Evolutionary conservation across 257 asterid genomes (phyloP), one percentile per base, ranked within the genome.

Genomic region (Nyctanthes arbortristis): DNA sequence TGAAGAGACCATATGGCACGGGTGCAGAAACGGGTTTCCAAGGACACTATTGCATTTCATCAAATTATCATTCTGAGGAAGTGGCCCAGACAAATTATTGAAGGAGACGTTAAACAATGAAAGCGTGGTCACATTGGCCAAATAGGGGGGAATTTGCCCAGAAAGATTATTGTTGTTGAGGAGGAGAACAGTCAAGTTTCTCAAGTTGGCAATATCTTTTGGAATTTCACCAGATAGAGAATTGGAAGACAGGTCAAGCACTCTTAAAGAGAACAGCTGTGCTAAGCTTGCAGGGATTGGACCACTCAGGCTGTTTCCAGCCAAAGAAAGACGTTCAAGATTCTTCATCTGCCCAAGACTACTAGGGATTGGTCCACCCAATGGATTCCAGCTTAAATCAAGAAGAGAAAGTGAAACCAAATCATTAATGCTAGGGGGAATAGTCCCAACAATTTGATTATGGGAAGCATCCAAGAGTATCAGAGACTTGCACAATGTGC

Each of bases 21-120:
- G 63, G 39, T 61, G 84, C 70, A 93, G 81, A 47, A 57, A 66
- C 7, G 94, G 97, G 35, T 93, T 93, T 56, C 96, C 97, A 24
- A 85, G 75, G 69, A 90, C 79, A 73, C 96, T 83, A 66, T 63
- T 83, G 82, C 97, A 93, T 34, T 82, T 79, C 77, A 75, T 76
- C 78, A 78, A 66, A 75, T 78, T 78, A 31, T 67, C 81, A 75
- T 70, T 82, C 61, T 52, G 70, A 27, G 92, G 92, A 37, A 89
- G 60, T 4, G 87, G 87, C 36, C 96, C 97, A 2, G 97, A 90
- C 60, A 93, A 68, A 78, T 93, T 84, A 74, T 93, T 93, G 85
- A 85, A 90, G 0, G 99, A 90, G 62, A 74, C 92, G 1, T 90
- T 93, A 55, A 93, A 89, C n/a, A 57, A 32, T 7, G 87, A 74